These are phyloP conservation scores for Firmiana major DNA, from an alignment of 345 rosid genomes.

Conservation along the genomic window DNA sequence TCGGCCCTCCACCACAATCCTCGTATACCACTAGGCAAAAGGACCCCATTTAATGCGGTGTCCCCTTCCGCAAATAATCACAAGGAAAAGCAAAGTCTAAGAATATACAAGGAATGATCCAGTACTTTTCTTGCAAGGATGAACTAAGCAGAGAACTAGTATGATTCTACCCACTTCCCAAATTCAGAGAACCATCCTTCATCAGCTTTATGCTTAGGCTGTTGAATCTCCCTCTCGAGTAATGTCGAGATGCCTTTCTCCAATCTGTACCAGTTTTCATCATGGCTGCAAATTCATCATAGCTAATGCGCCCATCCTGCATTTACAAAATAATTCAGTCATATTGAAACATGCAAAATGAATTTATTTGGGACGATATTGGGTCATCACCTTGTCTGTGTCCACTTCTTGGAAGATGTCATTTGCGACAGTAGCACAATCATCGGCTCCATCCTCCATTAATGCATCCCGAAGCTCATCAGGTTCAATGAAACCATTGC, in stretches of 20 bases:
- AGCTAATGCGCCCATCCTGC: conserved; percentile 96
- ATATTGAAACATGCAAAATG: conserved; percentile 5
- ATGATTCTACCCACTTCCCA: conserved; percentile 56
- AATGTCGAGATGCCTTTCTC: conserved; percentile 99
- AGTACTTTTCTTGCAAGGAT: conserved; percentile 20
- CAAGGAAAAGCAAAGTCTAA: conserved; percentile 25
- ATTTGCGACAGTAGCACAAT: conserved; percentile 84
- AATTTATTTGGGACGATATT: neutral
- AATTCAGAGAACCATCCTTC: conserved; percentile 94
- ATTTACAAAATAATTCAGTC: conserved; percentile 11
- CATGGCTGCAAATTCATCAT: conserved; percentile 97
- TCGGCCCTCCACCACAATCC: neutral
- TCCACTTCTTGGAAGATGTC: conserved; percentile 99
- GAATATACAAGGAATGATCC: conserved; percentile 24
- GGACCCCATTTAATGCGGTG: conserved; percentile 18
- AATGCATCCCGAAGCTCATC: conserved; percentile 86
- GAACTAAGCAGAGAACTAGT: conserved; percentile 16
- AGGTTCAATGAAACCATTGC: conserved; percentile 81
- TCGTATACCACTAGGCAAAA: conserved; percentile 21
- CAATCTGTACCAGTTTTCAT: conserved; percentile 99
- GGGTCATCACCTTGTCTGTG: conserved; percentile 75
- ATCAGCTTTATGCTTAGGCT: conserved; percentile 92
- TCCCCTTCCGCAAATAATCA: conserved; percentile 24
- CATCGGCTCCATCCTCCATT: conserved; percentile 96
- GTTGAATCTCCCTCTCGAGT: conserved; percentile 98